Percentiles rank a stretch among this genome's conserved stretches.
Evolutionary conservation across 2,329 filamentous ascomycete species (phyloP).

Genomic region (Zymoseptoria crescenta): DNA sequence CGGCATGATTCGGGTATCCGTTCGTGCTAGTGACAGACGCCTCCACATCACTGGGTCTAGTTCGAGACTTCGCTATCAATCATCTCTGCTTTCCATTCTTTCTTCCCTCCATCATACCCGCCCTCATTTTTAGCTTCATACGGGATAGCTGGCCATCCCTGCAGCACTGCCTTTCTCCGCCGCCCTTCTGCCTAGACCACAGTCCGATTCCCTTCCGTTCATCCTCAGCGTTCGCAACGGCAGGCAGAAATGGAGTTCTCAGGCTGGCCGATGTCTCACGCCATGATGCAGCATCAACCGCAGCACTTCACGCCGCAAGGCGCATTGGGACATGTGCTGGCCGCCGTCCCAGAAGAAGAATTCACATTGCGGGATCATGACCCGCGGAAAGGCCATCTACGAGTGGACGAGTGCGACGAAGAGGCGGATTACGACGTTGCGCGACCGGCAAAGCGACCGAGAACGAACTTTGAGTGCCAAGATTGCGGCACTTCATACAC

Average conservation of each 20-base stretch:
- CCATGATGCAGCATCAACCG: background rate
- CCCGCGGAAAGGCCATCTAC: background rate
- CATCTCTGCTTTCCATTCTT: background rate
- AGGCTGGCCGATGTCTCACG: background rate
- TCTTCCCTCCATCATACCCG: background rate
- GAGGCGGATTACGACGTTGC: constrained; percentile 5
- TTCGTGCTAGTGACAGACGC: background rate
- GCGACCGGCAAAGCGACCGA: constrained; percentile 10
- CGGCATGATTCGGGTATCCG: background rate
- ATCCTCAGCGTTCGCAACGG: background rate
- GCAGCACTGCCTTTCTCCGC: no score
- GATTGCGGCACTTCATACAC: constrained; percentile 19
- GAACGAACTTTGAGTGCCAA: constrained; percentile 9
- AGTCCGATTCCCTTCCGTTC: background rate
- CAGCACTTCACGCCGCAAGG: background rate
- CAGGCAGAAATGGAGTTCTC: background rate
- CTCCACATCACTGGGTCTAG: background rate
- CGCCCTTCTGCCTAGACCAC: background rate
- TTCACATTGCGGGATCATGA: background rate
- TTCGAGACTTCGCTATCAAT: background rate
- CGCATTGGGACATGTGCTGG: background rate
- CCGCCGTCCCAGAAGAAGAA: background rate
- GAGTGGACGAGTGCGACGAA: background rate
- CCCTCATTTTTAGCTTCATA: background rate
- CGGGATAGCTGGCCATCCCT: background rate